phyloP scores from a whole-genome alignment of 306 rosid species.

The Heteromeles arbutifolia region DNA sequence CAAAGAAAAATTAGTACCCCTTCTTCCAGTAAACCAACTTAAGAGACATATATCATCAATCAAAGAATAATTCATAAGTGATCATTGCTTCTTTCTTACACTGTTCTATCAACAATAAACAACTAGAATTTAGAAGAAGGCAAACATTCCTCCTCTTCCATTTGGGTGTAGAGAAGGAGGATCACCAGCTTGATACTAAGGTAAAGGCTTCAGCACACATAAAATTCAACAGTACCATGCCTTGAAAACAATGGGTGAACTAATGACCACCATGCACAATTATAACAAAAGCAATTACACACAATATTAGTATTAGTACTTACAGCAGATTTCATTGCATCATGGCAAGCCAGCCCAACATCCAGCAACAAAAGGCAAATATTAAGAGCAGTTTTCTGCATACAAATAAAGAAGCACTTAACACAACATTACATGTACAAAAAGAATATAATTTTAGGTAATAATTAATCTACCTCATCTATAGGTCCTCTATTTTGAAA shows the following conservation, averaged over 20 bases:
- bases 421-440: constrained; percentile 10
- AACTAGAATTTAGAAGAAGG: background rate
- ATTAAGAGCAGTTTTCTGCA: constrained; percentile 88
- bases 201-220: background rate
- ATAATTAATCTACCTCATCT: constrained; percentile 62
- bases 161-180: background rate
- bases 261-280: constrained; percentile 1
- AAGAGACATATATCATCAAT: background rate
- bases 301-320: constrained; percentile 38
- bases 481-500: constrained; percentile 92
- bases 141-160: background rate
- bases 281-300: constrained; percentile 10
- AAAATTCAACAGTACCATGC: background rate
- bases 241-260: background rate
- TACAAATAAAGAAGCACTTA: constrained; percentile 21
- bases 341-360: constrained; percentile 84
- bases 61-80: background rate
- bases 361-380: constrained; percentile 90
- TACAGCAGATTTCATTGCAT: constrained; percentile 93
- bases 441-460: constrained; percentile 10
- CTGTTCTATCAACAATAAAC: background rate
- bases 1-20: background rate
- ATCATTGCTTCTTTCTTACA: background rate
- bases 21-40: background rate
- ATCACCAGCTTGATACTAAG: background rate